These are phyloP conservation scores for Mycena floridula DNA, from an alignment of 768 basidiomycete genomes.

Conservation along the genomic window DNA sequence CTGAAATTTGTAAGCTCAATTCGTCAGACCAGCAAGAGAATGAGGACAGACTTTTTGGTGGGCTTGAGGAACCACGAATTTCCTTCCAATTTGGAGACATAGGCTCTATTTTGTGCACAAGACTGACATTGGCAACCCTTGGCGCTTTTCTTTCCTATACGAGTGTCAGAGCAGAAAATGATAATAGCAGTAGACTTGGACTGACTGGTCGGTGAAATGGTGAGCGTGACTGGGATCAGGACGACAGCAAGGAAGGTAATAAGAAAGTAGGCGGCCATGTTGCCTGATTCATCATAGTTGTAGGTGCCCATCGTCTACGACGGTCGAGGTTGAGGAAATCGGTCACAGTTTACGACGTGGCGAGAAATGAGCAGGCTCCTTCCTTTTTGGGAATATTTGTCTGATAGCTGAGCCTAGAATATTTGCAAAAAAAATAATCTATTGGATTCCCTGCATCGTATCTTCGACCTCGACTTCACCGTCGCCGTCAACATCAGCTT, in stretches of 20 bases:
- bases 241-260: slow-evolving; percentile 84
- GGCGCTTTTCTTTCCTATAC: slow-evolving; percentile 27
- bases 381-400: too few relatives aligned
- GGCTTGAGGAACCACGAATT: slow-evolving; percentile 48
- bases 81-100: slow-evolving; percentile 32
- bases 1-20: slow-evolving; percentile 52
- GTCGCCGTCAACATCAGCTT: slow-evolving; percentile 62
- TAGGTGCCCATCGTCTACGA: slow-evolving; percentile 62
- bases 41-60: too few relatives aligned
- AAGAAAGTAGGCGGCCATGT: slow-evolving; percentile 86
- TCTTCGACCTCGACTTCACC: slow-evolving; percentile 41
- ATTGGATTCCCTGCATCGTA: slow-evolving; percentile 5
- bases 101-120: slow-evolving; percentile 51
- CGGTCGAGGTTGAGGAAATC: background rate
- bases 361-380: too few relatives aligned
- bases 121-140: slow-evolving; percentile 57
- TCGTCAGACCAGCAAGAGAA: slow-evolving; percentile 1
- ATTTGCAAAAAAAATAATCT: too few relatives aligned
- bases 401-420: too few relatives aligned
- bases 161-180: slow-evolving; percentile 5
- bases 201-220: slow-evolving; percentile 46
- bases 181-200: slow-evolving; percentile 1
- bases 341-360: background rate
- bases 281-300: slow-evolving; percentile 80
- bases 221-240: slow-evolving; percentile 71